A percentile compares a stretch with the other conserved stretches of the same genome.
Evolutionary conservation across 2,329 filamentous ascomycete genomes (phyloP).

Genomic region (Malbranchea cinnamomea): DNA sequence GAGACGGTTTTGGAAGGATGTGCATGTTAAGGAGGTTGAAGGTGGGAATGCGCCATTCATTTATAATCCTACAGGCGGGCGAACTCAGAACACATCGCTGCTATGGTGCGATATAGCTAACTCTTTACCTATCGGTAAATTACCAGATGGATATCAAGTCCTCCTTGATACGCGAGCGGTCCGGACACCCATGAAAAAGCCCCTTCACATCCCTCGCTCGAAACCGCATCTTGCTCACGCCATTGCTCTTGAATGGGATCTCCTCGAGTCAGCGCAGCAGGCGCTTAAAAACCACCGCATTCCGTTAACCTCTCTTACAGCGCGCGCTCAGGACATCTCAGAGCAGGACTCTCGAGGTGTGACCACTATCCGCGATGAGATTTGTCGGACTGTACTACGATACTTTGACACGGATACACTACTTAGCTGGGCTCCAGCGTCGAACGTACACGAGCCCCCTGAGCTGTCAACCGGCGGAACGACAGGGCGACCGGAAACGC

Average conservation of each 20-base stretch:
- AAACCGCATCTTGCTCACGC: slow-evolving; percentile 74
- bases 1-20: slow-evolving; percentile 82
- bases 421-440: slow-evolving; percentile 69
- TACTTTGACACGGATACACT: slow-evolving; percentile 88
- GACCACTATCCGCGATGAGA: slow-evolving; percentile 42
- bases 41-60: slow-evolving; percentile 33
- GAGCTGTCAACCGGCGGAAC: slow-evolving; percentile 27
- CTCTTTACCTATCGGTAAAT: not conserved
- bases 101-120: not conserved
- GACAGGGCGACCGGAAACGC: slow-evolving; percentile 28
- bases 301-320: slow-evolving; percentile 71
- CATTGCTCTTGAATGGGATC: slow-evolving; percentile 87
- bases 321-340: slow-evolving; percentile 68
- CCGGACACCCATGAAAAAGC: slow-evolving; percentile 57
- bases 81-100: not conserved
- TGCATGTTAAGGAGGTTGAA: slow-evolving; percentile 51
- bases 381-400: slow-evolving; percentile 56
- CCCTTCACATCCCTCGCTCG: slow-evolving; percentile 54
- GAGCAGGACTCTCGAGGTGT: slow-evolving; percentile 45
- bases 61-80: not conserved
- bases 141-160: slow-evolving; percentile 41
- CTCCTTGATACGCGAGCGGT: slow-evolving; percentile 67
- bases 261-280: slow-evolving; percentile 66
- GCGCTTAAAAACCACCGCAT: slow-evolving; percentile 76
- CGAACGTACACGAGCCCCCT: slow-evolving; percentile 35